These are phyloP conservation scores for Solanum tacnaense DNA, from an alignment of 257 asterid species.

Conservation along the genomic window DNA sequence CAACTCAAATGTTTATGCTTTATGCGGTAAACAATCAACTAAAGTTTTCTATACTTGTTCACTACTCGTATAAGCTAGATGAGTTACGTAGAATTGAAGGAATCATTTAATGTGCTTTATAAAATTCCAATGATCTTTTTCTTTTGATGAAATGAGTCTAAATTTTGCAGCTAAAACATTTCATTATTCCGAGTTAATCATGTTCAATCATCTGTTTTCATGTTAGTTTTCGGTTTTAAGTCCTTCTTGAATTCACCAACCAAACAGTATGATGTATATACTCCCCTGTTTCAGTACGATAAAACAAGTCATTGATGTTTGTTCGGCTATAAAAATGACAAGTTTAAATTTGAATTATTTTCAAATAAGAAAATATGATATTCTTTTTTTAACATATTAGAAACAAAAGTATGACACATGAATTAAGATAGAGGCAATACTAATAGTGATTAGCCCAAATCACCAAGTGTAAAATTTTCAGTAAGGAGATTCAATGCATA, in stretches of 20 bases:
- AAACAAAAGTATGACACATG: too few species aligned
- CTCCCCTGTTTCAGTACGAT: neutral
- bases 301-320: neutral
- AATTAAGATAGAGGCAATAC: too few species aligned
- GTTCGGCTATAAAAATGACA: neutral
- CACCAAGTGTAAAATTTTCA: too few species aligned
- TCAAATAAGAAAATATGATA: neutral
- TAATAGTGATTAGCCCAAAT: too few species aligned
- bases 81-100: neutral
- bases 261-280: neutral
- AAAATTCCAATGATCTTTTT: neutral
- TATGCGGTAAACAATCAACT: neutral
- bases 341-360: neutral
- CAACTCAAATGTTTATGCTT: neutral
- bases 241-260: neutral
- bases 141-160: neutral
- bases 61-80: neutral
- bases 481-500: too few species aligned
- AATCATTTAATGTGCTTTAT: neutral
- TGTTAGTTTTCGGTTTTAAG: neutral
- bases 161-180: neutral
- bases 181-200: neutral
- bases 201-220: neutral
- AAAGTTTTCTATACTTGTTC: too few species aligned
- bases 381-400: neutral